Evolutionary conservation across 208 protist species (phyloP).

Genomic region (Leishmania tarentolae): DNA sequence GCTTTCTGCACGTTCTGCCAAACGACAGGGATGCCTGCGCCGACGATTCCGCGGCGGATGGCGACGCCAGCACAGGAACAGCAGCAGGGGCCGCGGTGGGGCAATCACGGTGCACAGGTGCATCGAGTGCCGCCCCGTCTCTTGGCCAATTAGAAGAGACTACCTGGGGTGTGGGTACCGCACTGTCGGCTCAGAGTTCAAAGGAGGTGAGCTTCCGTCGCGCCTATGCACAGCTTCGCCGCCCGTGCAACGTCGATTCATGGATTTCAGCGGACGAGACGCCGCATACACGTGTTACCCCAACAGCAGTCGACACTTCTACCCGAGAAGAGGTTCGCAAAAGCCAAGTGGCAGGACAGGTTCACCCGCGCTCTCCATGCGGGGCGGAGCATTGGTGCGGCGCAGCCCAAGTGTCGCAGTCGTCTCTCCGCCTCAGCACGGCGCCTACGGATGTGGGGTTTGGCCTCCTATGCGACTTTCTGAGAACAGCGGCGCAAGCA

Average conservation of each 20-base stretch:
- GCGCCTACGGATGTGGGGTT: slow-evolving; percentile 22
- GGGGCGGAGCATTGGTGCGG: background rate
- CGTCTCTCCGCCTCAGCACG: background rate
- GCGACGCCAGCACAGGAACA: background rate
- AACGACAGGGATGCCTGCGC: slow-evolving; percentile 15
- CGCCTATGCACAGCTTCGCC: slow-evolving; percentile 12
- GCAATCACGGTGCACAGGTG: background rate
- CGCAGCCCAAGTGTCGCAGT: background rate
- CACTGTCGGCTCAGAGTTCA: background rate
- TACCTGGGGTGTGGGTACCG: background rate
- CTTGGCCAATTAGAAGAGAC: background rate
- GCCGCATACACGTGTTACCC: background rate
- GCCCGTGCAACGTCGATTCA: background rate
- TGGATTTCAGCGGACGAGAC: background rate
- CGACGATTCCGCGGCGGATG: background rate
- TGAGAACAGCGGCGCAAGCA: background rate
- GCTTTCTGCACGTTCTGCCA: slow-evolving; percentile 39
- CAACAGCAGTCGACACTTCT: background rate
- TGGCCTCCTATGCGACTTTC: slow-evolving; percentile 15
- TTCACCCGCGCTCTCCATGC: background rate
- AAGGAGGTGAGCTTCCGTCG: slow-evolving; percentile 29
- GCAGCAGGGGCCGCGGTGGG: background rate
- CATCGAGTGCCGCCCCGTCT: background rate
- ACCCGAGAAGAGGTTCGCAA: background rate
- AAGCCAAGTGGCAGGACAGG: background rate